These are phyloP conservation scores for Pseudoperonospora humuli DNA, from an alignment of 352 stramenopile species.

Conservation along the genomic window DNA sequence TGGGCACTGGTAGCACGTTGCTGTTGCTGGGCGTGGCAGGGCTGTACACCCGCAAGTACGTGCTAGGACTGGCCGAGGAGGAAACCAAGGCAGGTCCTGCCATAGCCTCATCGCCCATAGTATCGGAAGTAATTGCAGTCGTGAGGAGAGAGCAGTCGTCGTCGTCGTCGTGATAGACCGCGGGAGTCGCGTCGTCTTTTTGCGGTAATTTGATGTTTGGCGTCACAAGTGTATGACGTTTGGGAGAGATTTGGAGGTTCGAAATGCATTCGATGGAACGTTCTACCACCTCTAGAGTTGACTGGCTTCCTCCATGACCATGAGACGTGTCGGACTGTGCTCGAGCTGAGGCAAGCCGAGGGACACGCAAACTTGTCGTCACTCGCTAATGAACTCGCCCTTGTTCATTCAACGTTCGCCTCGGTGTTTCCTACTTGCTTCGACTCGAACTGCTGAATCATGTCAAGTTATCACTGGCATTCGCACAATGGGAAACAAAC, in stretches of 20 bases:
- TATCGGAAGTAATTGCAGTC: not conserved
- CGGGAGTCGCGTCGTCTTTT: too few species aligned
- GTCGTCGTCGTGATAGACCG: slow-evolving; percentile 11
- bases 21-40: slow-evolving; percentile 55
- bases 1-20: slow-evolving; percentile 46
- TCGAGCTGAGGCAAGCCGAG: slow-evolving; percentile 14
- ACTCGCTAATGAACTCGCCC: not conserved
- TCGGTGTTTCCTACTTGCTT: not conserved
- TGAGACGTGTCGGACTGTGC: slow-evolving; percentile 10
- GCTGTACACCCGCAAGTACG: slow-evolving; percentile 62
- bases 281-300: too few species aligned
- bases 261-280: too few species aligned
- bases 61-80: slow-evolving; percentile 46
- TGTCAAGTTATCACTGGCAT: slow-evolving; percentile 12
- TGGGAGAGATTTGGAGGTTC: slow-evolving; percentile 1
- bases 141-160: not conserved
- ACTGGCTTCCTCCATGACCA: too few species aligned
- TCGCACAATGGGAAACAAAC: slow-evolving; percentile 13
- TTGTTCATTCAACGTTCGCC: slow-evolving; percentile 18
- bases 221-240: slow-evolving; percentile 13
- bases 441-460: slow-evolving; percentile 4
- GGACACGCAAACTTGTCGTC: not conserved
- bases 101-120: not conserved
- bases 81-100: slow-evolving; percentile 16
- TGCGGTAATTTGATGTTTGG: too few species aligned